Base-by-base conservation (phyloP, 768 basidiomycete species). In the Amanita rubescens region DNA sequence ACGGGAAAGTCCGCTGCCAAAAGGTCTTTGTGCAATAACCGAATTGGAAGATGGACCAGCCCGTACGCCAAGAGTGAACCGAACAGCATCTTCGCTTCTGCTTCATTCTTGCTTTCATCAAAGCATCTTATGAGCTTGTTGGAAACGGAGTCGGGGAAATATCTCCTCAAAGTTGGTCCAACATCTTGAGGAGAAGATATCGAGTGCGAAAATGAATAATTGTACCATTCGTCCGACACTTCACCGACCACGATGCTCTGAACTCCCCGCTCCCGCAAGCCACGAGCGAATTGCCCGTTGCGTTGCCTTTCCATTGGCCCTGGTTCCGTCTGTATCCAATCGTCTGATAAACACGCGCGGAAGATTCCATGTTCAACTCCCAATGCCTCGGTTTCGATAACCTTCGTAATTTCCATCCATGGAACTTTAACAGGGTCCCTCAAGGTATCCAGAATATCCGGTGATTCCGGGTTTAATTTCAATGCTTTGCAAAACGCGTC, bases 191-290 rank as follows among this genome's bases (percentile, higher is more conserved):
- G 66, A 7, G 70, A 65, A 10, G 63, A 49, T 46, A 87, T 75
- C 0, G 81, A 78, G 62, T 87, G 80, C 3, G 85, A 79, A 58
- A 88, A 81, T 12, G 84, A 78, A 59, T 88, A 89, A 47, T 88
- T 74, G 63, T 81, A 86, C 86, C 87, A 89, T 64, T 90, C 87
- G 59, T 89, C 85, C 14, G 70, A 73, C 47, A 87, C 72, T 51
- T 87, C 83, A 7, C 88, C 87, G n/a, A 84, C 67, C 47, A 82
- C 69, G 54, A 90, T 69, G 61, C 76, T 79, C 37, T 70, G 74
- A 42, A 88, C 72, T 2, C 87, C 86, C 17, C 78, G 81, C 17
- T 71, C 76, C 43, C 62, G 65, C 10, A 89, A 72, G 1, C 71
- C 75, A 9, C 66, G 66, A 0, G 83, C 82, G 48, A 91, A 72